Base-by-base conservation (phyloP, 192 early-diverging fungal genomes). In the Backusella circina region DNA sequence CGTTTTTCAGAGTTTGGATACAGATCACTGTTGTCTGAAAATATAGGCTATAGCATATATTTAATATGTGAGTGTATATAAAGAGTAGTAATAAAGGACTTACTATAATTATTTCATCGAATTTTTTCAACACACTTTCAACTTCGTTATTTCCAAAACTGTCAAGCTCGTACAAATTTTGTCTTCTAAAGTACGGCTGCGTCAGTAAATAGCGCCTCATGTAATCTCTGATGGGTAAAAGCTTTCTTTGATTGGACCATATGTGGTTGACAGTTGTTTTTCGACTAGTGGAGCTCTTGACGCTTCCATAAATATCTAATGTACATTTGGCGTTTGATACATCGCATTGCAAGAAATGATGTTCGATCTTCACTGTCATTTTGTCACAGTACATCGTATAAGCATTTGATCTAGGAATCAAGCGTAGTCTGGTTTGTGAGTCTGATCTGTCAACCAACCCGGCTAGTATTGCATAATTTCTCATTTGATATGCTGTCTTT, bases 311-410 rank as follows among this genome's bases (percentile, higher is more conserved):
- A 61, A 61, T n/a, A 26, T 61, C 54, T 2, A 61, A 28, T 61
- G 54, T 28, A 3, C 69, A 70, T 21, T 28, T 41, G 38, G 15
- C 69, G 13, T 70, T 26, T 1, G 23, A 44, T 18, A 70, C 28
- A 47, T 70, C 28, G 9, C 38, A 44, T 5, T 30, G 69, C 26
- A 70, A 70, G 23, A 70, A 39, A 31, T 41, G 67, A 23, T 68
- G 38, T 9, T 18, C 12, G 5, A 5, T 4, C 0, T 37, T 15
- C 5, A n/a, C 16, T 2, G 38, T 18, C 28, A 30, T 77, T 61
- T 79, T 80, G 44, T 86, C 81, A 36, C 79, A 83, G 73, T 85
- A 83, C 15, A 85, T 67, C 1, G 84, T 82, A 10, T 79, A 77
- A 35, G 84, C 84, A 67, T 83, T 79, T 15, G 81, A 79, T 35